Evolutionary conservation across 148 eudicot genomes (phyloP).

Genomic region (Gaultheria prostrata): DNA sequence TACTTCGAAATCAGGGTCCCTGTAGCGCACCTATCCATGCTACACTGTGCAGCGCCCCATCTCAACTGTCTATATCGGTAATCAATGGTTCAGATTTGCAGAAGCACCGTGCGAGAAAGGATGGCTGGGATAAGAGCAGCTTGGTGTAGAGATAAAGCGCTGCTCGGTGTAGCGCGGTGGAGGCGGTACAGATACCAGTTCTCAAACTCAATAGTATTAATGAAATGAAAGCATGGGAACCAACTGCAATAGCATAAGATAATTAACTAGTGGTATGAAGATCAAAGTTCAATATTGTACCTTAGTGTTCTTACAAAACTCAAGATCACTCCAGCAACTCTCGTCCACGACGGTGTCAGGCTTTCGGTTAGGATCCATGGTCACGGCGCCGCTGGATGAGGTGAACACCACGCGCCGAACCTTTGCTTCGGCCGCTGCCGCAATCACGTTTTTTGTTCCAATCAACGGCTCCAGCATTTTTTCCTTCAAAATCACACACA

Average conservation of each 20-base stretch:
- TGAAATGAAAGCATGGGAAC: not conserved
- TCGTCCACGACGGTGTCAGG: constrained; percentile 78
- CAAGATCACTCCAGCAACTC: constrained; percentile 95
- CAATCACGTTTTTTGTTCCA: constrained; percentile 75
- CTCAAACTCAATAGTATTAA: too few relatives aligned
- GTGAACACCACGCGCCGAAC: constrained; percentile 92
- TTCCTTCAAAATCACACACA: constrained; percentile 40
- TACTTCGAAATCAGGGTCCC: too few relatives aligned
- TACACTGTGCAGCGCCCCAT: too few relatives aligned
- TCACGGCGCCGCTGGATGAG: constrained; percentile 84
- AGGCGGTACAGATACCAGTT: too few relatives aligned
- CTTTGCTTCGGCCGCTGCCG: constrained; percentile 66
- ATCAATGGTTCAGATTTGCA: too few relatives aligned
- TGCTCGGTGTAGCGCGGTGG: too few relatives aligned
- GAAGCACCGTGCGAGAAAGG: too few relatives aligned
- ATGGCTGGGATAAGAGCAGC: too few relatives aligned
- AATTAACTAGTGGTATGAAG: not conserved
- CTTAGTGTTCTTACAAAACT: constrained; percentile 92
- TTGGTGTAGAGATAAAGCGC: too few relatives aligned
- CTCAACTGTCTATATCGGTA: too few relatives aligned
- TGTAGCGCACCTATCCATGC: too few relatives aligned
- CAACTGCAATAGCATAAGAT: not conserved
- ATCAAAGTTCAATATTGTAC: constrained; percentile 13
- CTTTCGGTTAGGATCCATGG: constrained; percentile 82
- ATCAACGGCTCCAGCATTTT: constrained; percentile 96